Conservation (phyloP, 495 filamentous ascomycete genomes). For the Podospora pseudocomata region DNA sequence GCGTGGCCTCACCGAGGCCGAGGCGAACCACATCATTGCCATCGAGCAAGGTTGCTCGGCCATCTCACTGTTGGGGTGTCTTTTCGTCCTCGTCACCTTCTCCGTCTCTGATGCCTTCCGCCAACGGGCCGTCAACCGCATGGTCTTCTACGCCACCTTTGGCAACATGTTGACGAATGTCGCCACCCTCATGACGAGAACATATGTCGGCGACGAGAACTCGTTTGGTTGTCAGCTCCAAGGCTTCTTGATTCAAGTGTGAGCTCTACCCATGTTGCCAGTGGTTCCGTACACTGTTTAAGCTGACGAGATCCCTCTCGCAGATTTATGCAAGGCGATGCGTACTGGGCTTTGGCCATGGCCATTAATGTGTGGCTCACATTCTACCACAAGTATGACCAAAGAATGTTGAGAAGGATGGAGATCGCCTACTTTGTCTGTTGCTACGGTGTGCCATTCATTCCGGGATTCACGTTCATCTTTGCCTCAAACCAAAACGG, state of each 20-base stretch:
- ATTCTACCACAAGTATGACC: conserved; percentile 73
- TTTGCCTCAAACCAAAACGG: conserved; percentile 54
- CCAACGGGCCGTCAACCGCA: conserved; percentile 78
- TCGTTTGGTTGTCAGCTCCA: conserved; percentile 70
- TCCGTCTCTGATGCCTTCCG: conserved; percentile 56
- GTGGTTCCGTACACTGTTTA: not conserved
- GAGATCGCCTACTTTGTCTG: conserved; percentile 68
- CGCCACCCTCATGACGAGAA: conserved; percentile 68
- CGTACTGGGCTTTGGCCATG: conserved; percentile 80
- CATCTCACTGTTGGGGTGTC: conserved; percentile 67
- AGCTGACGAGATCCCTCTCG: too few relatives aligned
- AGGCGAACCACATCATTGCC: conserved; percentile 15
- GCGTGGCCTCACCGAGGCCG: conserved; percentile 11
- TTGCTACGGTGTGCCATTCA: conserved; percentile 74
- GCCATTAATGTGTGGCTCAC: conserved; percentile 84
- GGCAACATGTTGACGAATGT: conserved; percentile 81
- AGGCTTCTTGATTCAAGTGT: conserved; percentile 71
- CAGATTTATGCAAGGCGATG: conserved; percentile 78
- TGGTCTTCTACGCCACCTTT: conserved; percentile 81
- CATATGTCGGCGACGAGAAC: conserved; percentile 45
- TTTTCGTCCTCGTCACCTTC: conserved; percentile 74
- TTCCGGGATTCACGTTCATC: conserved; percentile 65
- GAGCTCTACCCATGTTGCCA: conserved; percentile 23
- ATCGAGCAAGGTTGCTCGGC: conserved; percentile 67
- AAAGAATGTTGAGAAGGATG: conserved; percentile 60